Evolutionary conservation across 169 alveolate genomes (phyloP).

Genomic region (Cryptosporidium ubiquitum): DNA sequence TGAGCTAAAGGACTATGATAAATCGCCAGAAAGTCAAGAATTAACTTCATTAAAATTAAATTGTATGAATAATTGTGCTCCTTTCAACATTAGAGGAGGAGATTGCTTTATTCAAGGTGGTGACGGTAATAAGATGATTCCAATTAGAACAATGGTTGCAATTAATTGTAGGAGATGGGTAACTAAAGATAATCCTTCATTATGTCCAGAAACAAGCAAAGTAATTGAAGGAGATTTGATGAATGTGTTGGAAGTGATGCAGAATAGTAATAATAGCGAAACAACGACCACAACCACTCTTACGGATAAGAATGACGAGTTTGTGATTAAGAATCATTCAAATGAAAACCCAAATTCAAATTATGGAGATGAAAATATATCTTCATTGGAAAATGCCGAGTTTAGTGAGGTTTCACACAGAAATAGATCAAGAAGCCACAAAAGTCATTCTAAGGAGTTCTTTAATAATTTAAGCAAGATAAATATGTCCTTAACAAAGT

Average conservation of each 20-base stretch:
- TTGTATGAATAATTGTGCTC: conserved; percentile 34
- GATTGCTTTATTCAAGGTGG: conserved; percentile 36
- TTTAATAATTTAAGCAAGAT: conserved; percentile 17
- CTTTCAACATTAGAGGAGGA: background rate
- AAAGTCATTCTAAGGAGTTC: conserved; percentile 12
- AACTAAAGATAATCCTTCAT: conserved; percentile 53
- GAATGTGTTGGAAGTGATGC: conserved; percentile 15
- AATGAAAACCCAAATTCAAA: background rate
- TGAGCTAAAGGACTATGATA: conserved; percentile 9
- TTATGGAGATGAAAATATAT: conserved; percentile 35
- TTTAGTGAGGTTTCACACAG: conserved; percentile 5
- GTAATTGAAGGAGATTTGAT: conserved; percentile 31
- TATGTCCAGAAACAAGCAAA: conserved; percentile 59
- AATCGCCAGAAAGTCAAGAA: conserved; percentile 6
- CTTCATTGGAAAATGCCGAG: conserved; percentile 56
- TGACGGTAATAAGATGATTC: conserved; percentile 21
- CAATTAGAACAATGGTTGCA: conserved; percentile 73
- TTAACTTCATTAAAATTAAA: conserved; percentile 4
- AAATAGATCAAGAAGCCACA: background rate
- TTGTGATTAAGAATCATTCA: conserved; percentile 14
- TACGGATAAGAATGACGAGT: conserved; percentile 42
- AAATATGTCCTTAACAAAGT: conserved; percentile 1
- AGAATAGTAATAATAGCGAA: conserved; percentile 7
- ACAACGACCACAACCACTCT: conserved; percentile 52
- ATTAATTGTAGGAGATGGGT: conserved; percentile 72